Percentiles rank a stretch among this genome's conserved stretches.
phyloP scores from a whole-genome alignment of 257 asterid genomes.

The Verbascum thapsus region DNA sequence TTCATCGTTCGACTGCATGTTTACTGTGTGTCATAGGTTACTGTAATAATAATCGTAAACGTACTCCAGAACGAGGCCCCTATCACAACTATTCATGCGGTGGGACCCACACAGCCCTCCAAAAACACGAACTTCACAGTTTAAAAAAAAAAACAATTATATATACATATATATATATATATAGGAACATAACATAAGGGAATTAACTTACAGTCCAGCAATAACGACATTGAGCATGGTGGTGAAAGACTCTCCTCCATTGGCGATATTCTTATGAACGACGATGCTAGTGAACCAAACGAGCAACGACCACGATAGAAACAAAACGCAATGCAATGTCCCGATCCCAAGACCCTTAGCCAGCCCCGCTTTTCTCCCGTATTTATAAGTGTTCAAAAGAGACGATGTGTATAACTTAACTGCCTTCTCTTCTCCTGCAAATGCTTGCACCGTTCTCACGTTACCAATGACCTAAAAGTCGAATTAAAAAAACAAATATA shows the following conservation, averaged over 20 bases:
- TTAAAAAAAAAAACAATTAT: too few species aligned
- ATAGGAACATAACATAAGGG: background rate
- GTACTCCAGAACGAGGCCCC: too few species aligned
- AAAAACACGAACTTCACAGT: background rate
- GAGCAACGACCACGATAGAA: slow-evolving; percentile 92
- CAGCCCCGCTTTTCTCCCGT: slow-evolving; percentile 86
- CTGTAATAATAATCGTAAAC: too few species aligned
- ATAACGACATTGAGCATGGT: slow-evolving; percentile 98
- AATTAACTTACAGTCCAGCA: slow-evolving; percentile 78
- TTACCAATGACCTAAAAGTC: slow-evolving; percentile 73
- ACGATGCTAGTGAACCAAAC: slow-evolving; percentile 95
- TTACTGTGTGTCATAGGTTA: too few species aligned
- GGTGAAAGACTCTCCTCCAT: slow-evolving; percentile 95
- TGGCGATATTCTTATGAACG: slow-evolving; percentile 84
- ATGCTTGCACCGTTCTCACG: slow-evolving; percentile 94
- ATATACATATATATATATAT: too few species aligned
- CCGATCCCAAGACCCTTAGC: slow-evolving; percentile 98
- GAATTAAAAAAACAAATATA: background rate
- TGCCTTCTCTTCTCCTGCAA: slow-evolving; percentile 90
- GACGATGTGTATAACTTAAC: slow-evolving; percentile 62
- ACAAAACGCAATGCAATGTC: slow-evolving; percentile 83
- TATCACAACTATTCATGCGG: too few species aligned
- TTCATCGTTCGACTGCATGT: too few species aligned
- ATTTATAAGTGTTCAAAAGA: slow-evolving; percentile 62
- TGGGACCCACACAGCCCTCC: too few species aligned